Evolutionary conservation across 2,329 filamentous ascomycete genomes (phyloP).

Genomic region (Karstenula rhodostoma): DNA sequence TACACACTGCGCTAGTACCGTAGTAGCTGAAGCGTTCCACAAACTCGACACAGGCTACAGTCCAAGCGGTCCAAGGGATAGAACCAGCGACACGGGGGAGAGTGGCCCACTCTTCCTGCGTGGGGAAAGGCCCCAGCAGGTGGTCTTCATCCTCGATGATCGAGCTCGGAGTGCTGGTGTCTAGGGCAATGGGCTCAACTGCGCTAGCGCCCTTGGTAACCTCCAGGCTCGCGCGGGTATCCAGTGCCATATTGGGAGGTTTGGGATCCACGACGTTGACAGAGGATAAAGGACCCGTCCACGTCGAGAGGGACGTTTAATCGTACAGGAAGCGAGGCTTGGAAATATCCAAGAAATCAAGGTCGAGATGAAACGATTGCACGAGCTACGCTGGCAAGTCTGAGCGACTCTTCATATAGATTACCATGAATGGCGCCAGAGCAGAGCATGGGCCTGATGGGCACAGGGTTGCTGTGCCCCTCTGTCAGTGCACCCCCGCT

Average conservation of each 20-base stretch:
- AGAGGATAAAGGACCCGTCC: too few relatives aligned
- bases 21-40: constrained; percentile 50
- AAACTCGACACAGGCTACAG: constrained; percentile 47
- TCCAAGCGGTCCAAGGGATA: constrained; percentile 48
- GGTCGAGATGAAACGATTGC: neutral
- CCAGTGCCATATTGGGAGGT: constrained; percentile 29
- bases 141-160: constrained; percentile 28
- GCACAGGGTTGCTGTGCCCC: neutral
- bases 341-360: constrained; percentile 5
- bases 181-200: constrained; percentile 37
- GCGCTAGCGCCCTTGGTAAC: constrained; percentile 41
- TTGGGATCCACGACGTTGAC: neutral
- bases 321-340: constrained; percentile 5
- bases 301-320: neutral
- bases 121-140: constrained; percentile 41
- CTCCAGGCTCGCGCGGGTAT: constrained; percentile 41
- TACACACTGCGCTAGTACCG: constrained; percentile 48
- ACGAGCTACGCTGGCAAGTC: neutral
- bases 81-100: constrained; percentile 46
- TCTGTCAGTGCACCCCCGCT: constrained; percentile 10
- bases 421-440: neutral
- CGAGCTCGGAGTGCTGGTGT: constrained; percentile 31
- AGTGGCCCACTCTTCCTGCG: constrained; percentile 46
- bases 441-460: constrained; percentile 1
- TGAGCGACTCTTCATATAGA: constrained; percentile 6